Evolutionary conservation across 805 yeast species (phyloP).

Genomic region (Lipomyces chichibuensis): DNA sequence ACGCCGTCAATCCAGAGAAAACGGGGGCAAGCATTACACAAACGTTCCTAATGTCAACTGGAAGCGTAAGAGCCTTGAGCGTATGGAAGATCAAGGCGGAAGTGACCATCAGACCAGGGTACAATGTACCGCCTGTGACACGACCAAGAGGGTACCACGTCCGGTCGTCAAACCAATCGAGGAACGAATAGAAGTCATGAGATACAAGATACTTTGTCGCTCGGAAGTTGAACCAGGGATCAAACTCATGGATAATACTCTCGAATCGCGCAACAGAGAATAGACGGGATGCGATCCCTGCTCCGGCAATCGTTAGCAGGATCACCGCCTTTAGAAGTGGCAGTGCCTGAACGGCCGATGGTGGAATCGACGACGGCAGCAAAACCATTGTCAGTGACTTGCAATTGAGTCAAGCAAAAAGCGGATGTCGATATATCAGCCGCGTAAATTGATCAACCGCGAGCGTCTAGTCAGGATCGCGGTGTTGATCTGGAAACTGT

Average conservation of each 20-base stretch:
- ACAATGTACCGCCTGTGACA: slow-evolving; percentile 97
- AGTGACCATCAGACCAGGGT: slow-evolving; percentile 98
- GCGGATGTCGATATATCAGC: not conserved
- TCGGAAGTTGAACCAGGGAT: slow-evolving; percentile 92
- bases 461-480: not conserved
- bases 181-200: slow-evolving; percentile 83
- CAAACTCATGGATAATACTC: slow-evolving; percentile 93
- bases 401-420: not conserved
- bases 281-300: slow-evolving; percentile 87
- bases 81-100: slow-evolving; percentile 86
- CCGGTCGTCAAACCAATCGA: slow-evolving; percentile 98
- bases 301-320: slow-evolving; percentile 51
- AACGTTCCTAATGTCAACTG: slow-evolving; percentile 91
- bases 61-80: slow-evolving; percentile 67
- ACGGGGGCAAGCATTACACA: slow-evolving; percentile 98
- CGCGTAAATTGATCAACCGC: not conserved
- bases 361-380: slow-evolving; percentile 6
- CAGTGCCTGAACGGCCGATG: slow-evolving; percentile 17
- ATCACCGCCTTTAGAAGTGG: slow-evolving; percentile 27
- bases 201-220: slow-evolving; percentile 91
- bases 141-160: slow-evolving; percentile 99
- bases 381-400: not conserved
- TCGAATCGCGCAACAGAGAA: slow-evolving; percentile 97
- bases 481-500: too few species aligned
- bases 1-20: slow-evolving; percentile 89